Conservation (phyloP, 1,284 basidiomycete species). For the Ceratobasidium sp. region DNA sequence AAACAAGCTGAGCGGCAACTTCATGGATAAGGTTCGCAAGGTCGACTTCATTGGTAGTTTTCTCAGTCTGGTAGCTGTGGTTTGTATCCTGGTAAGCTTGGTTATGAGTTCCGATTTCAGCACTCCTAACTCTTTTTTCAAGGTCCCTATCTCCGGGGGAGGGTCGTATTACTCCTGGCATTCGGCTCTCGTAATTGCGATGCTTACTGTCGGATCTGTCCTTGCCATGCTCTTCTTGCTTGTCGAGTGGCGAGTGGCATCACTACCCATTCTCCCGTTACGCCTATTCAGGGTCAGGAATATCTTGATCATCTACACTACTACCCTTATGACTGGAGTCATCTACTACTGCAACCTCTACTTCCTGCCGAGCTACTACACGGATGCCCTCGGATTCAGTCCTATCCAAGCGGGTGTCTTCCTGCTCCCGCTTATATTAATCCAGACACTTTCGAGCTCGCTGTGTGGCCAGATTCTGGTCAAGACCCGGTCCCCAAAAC, state of each 20-base stretch:
- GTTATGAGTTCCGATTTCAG: not conserved
- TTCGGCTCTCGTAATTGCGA: constrained; percentile 36
- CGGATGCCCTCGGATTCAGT: constrained; percentile 36
- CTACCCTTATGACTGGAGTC: constrained; percentile 37
- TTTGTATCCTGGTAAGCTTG: constrained; percentile 26
- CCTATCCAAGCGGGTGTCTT: constrained; percentile 40
- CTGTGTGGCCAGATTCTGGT: constrained; percentile 35
- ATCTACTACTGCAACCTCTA: constrained; percentile 42
- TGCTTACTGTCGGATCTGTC: constrained; percentile 35
- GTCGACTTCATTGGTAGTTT: constrained; percentile 38
- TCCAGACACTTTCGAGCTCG: constrained; percentile 28
- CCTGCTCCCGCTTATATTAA: constrained; percentile 31
- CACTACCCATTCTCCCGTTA: constrained; percentile 36
- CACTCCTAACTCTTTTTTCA: not conserved
- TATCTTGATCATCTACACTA: constrained; percentile 37
- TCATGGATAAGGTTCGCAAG: constrained; percentile 37
- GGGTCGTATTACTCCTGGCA: constrained; percentile 41
- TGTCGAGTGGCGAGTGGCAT: constrained; percentile 38
- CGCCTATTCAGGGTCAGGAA: constrained; percentile 37
- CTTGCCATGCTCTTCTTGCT: constrained; percentile 30
- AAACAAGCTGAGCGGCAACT: constrained; percentile 36
- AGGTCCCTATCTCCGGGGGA: constrained; percentile 39
- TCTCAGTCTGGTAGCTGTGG: constrained; percentile 34
- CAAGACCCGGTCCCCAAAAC: constrained; percentile 21
- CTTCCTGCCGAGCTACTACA: constrained; percentile 42